Base-by-base conservation (phyloP, 352 stramenopile genomes). In the Globisporangium splendens region DNA sequence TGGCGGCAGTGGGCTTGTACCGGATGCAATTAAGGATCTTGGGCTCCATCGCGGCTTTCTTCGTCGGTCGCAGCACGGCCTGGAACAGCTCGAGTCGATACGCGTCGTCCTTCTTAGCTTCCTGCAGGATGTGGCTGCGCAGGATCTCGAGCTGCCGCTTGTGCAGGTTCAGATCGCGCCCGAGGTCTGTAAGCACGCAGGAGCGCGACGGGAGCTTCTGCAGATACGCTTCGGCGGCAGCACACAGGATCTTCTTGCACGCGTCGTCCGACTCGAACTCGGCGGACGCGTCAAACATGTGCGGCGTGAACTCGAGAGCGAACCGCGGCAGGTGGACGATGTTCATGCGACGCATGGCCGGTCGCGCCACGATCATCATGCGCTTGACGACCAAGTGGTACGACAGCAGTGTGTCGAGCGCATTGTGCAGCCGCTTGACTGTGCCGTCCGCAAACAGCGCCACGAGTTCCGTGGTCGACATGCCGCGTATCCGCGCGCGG, bases 191-290 rank as follows among this genome's bases (percentile, higher is more conserved):
- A 33, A 93, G 33, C 47, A 93, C 83, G 5, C 75, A 83, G 50
- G 81, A 88, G 20, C 75, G 58, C 10, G 73, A 84, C 3, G 80
- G 79, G 11, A 88, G 60, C 3, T 73, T 67, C 46, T 76, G 79
- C 28, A 93, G 55, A 56, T 93, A 91, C 17, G 53, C 63, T 50
- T 90, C 79, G 0, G 76, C 78, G 1, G 79, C 75, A 10, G 62
- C 67, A 42, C 62, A 75, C 35, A 93, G 42, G 50, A 90, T 77
- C 52, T 78, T 79, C 46, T 88, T 90, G 59, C 66, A 86, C 59
- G 78, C 70, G n/a, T 93, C 83, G 41, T 93, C 83, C n/a, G 78
- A 89, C 61, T 91, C 79, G 46, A 93, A 93, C 59, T 86, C 77
- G 2, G 83, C 83, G 15, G 73, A 85, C 14, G 74, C 61, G 54